These are phyloP conservation scores for Flagelloscypha sp. DNA, from an alignment of 768 basidiomycete species.

Conservation along the genomic window DNA sequence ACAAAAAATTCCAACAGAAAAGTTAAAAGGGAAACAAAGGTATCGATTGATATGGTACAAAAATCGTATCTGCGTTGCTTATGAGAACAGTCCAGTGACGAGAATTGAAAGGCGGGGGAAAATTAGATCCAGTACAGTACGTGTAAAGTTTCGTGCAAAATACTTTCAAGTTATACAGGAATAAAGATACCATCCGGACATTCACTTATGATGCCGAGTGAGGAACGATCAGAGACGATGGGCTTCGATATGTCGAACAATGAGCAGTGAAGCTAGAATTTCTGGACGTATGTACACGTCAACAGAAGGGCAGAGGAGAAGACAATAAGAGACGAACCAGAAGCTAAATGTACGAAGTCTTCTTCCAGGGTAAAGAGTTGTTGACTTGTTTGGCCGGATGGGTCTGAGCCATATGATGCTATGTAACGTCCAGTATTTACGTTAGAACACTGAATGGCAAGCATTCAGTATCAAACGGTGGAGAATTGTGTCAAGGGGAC, in stretches of 20 bases:
- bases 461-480: conserved; percentile 3
- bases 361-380: conserved; percentile 52
- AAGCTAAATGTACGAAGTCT: conserved; percentile 43
- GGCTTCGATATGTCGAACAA: conserved; percentile 54
- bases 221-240: conserved; percentile 28
- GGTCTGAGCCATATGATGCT: conserved; percentile 53
- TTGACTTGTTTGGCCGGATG: conserved; percentile 47
- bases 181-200: no score
- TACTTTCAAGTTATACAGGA: no score
- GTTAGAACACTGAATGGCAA: conserved; percentile 43
- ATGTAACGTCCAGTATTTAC: conserved; percentile 40
- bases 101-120: no score
- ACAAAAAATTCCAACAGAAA: no score
- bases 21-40: no score
- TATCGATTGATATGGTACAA: no score
- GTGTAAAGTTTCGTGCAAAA: no score
- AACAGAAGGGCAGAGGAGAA: conserved; percentile 1
- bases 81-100: no score
- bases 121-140: no score
- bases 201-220: no score
- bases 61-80: no score
- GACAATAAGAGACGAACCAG: conserved; percentile 32
- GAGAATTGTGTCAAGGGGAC: neutral
- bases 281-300: conserved; percentile 28
- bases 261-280: conserved; percentile 49